Base-by-base conservation (phyloP, 352 stramenopile species). In the Globisporangium cederbergense region DNA sequence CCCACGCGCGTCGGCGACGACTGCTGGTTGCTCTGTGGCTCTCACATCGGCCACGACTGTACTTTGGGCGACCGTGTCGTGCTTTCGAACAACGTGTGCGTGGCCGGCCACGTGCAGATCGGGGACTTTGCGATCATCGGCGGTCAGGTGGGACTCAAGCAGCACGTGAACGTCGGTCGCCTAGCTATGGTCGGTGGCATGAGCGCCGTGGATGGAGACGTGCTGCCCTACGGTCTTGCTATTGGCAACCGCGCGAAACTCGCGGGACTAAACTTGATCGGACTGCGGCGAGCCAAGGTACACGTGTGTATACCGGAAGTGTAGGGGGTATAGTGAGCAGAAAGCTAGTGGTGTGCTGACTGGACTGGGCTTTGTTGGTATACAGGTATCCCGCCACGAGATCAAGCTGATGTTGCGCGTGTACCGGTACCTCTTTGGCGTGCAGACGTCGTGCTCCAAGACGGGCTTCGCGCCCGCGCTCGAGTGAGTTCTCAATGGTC, bases 81-180 rank as follows among this genome's bases (percentile, higher is more conserved):
- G 25, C 76, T 95, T 34, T 91, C 82, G 25, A 95, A 95, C 67
- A 90, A 92, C 59, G 85, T 90, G 8, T 91, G 82, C 59, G 75
- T 95, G 52, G 86, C 86, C 54, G 86, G 86, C 30, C 86, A 95
- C 64, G 86, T 95, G 0, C 70, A 76, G 13, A 90, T 95, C 56
- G 81, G 83, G 53, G 79, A 88, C 58, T 79, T 79, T 56, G 84
- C 86, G 10, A 88, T 93, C 61, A 78, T 95, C 42, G 84, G 86
- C 20, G 86, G 86, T 30, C 84, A 92, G 58, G 84, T 88, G 28
- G 84, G 86, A 0, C 66, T 95, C 49, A 92, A 93, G 70, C 86
- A 95, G 67, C 70, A 88, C 60, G 77, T 91, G 40, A 83, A 77
- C 25, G 71, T 95, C 2, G 86, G 86, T 22, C 76, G 72, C 6